phyloP scores from a whole-genome alignment of 495 filamentous ascomycete genomes.

The Astrothelium subdiscretum region DNA sequence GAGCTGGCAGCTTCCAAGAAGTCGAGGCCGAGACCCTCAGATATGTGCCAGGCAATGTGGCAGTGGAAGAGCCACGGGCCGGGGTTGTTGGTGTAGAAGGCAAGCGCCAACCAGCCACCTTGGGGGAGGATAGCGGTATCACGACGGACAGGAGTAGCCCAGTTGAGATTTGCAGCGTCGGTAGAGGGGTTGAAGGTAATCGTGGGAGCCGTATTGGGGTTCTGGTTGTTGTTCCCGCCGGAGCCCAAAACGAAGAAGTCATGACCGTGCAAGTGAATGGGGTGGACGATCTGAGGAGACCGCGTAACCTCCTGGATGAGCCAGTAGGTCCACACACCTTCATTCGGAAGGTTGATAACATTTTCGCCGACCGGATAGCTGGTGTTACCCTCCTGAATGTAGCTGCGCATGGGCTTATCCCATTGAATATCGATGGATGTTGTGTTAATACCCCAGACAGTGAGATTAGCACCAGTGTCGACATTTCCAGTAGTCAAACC shows the following conservation, averaged over 20 bases:
- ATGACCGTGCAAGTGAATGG: constrained; percentile 34
- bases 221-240: constrained; percentile 14
- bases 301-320: constrained; percentile 19
- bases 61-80: constrained; percentile 28
- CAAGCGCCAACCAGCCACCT: constrained; percentile 25
- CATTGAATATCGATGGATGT: constrained; percentile 20
- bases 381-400: constrained; percentile 16
- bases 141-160: constrained; percentile 23
- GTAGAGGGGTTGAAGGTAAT: constrained; percentile 11
- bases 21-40: constrained; percentile 24
- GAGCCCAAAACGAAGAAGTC: constrained; percentile 29
- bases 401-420: constrained; percentile 15
- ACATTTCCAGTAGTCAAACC: constrained; percentile 10
- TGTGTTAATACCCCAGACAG: constrained; percentile 26
- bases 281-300: constrained; percentile 21
- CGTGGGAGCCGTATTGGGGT: constrained; percentile 10
- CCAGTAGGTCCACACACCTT: constrained; percentile 25
- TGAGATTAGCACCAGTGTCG: constrained; percentile 14
- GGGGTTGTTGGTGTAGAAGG: constrained; percentile 28
- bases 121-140: constrained; percentile 27
- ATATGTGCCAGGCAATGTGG: constrained; percentile 29
- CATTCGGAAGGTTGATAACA: constrained; percentile 16
- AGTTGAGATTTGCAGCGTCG: constrained; percentile 16
- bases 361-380: constrained; percentile 19
- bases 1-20: constrained; percentile 21